Conservation (phyloP, 345 rosid species). For the Pistacia integerrima region DNA sequence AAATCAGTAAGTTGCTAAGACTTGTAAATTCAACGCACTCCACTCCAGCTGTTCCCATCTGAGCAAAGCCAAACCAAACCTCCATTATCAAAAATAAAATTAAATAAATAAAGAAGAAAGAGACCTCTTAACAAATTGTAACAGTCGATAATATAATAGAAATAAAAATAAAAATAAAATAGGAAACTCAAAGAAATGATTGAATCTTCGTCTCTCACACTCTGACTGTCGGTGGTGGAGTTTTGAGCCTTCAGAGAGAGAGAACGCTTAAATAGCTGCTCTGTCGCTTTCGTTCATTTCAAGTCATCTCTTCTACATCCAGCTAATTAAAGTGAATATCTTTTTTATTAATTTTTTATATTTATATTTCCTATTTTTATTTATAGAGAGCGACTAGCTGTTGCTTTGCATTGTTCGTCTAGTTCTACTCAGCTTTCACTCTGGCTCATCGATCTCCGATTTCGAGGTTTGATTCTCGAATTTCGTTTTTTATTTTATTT, state of each 20-base stretch:
- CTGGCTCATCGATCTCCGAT: slow-evolving; percentile 3
- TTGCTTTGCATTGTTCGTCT: slow-evolving; percentile 12
- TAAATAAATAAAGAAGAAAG: background rate
- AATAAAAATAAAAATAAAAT: background rate
- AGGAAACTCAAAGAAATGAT: background rate
- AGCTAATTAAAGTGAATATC: slow-evolving; percentile 6
- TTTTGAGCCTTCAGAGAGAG: background rate
- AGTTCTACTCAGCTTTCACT: background rate
- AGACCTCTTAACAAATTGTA: slow-evolving; percentile 8
- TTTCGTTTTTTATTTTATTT: background rate
- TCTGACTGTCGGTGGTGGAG: slow-evolving; percentile 24
- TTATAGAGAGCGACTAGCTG: background rate
- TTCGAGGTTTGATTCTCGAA: background rate
- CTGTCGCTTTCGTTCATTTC: slow-evolving; percentile 37
- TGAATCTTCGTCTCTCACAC: background rate
- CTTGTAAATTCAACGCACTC: background rate
- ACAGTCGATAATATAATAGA: too few relatives aligned
- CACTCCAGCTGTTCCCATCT: slow-evolving; percentile 4
- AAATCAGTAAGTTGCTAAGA: too few relatives aligned
- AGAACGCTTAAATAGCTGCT: background rate
- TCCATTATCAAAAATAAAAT: too few relatives aligned
- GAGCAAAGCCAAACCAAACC: background rate
- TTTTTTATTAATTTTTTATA: background rate
- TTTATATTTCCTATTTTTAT: background rate
- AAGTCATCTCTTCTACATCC: slow-evolving; percentile 8